Evolutionary conservation across 345 rosid genomes (phyloP), one percentile per base, ranked within the genome.

Genomic region (Cochlearia excelsa): DNA sequence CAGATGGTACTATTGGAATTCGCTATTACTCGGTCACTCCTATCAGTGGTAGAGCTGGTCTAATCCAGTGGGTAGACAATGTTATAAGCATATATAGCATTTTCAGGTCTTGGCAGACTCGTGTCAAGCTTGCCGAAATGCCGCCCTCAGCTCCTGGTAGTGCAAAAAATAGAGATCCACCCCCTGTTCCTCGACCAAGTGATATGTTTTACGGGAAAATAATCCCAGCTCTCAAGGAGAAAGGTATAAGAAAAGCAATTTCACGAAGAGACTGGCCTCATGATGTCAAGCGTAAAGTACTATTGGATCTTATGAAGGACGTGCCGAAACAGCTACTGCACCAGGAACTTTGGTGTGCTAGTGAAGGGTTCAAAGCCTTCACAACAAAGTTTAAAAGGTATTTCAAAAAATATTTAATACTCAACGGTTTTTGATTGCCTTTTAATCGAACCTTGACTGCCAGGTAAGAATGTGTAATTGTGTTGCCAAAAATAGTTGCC

Each of bases 251-350:
- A 72, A 90, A 87, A 78, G 93, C 84, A 44, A 90, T 85, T 68
- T 90, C 97, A 59, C 81, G 97, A 78, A 85, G 93, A 73, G 97
- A 90, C 70, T 90, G 97, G 97, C 97, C 97, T 68, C 88, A 82
- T 66, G 97, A 90, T 72, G 97, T 90, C 46, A 90, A 90, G 82
- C 88, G 84, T 51, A 87, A 85, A 76, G 97, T 90, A 75, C 82
- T 85, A 59, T 69, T 85, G 63, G 97, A 90, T 80, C 86, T 90
- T 52, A 87, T 90, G 88, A 83, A 82, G 78, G 93, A 87, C 67
- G 93, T 82, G 65, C 97, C 95, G 10, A 82, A 67, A 55, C 93
- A 90, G 78, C 95, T 90, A 65, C 84, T 90, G 57, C 77, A 87
- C 79, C 90, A 80, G 64, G 97, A 87, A 75, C 83, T 90, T 57